phyloP scores from a whole-genome alignment of 2,329 filamentous ascomycete genomes.

The Westerdykella aurantiaca region DNA sequence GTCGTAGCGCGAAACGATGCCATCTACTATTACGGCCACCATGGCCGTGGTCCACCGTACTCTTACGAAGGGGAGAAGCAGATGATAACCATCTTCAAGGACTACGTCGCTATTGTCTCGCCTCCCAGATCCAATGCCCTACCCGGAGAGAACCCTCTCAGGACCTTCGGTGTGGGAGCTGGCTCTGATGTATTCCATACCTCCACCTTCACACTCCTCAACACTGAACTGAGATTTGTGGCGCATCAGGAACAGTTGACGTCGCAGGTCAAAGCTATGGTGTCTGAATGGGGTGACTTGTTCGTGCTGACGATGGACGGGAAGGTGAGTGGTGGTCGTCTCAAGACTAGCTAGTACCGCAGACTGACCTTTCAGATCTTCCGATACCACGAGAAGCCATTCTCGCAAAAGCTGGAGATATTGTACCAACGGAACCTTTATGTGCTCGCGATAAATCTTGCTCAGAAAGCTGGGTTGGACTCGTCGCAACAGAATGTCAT shows the following conservation, averaged over 20 bases:
- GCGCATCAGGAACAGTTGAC: slow-evolving; percentile 82
- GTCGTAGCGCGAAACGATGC: slow-evolving; percentile 93
- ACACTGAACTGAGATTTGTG: slow-evolving; percentile 83
- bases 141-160: slow-evolving; percentile 55
- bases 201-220: slow-evolving; percentile 84
- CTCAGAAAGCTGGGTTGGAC: slow-evolving; percentile 81
- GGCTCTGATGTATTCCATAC: slow-evolving; percentile 78
- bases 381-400: slow-evolving; percentile 82
- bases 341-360: slow-evolving; percentile 1
- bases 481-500: slow-evolving; percentile 80
- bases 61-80: slow-evolving; percentile 90
- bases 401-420: slow-evolving; percentile 88
- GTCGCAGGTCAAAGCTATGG: slow-evolving; percentile 71
- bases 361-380: slow-evolving; percentile 55
- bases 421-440: slow-evolving; percentile 92
- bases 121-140: slow-evolving; percentile 59
- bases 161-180: slow-evolving; percentile 66
- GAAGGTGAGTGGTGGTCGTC: slow-evolving; percentile 56
- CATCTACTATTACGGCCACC: slow-evolving; percentile 83
- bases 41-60: slow-evolving; percentile 79
- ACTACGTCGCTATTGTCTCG: slow-evolving; percentile 83
- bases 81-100: slow-evolving; percentile 68
- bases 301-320: slow-evolving; percentile 89
- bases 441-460: slow-evolving; percentile 83
- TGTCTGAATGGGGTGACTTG: slow-evolving; percentile 85